Percentiles rank a stretch among this genome's conserved stretches.
Conservation (phyloP, 2,329 filamentous ascomycete genomes). For the Epichloe sibirici region DNA sequence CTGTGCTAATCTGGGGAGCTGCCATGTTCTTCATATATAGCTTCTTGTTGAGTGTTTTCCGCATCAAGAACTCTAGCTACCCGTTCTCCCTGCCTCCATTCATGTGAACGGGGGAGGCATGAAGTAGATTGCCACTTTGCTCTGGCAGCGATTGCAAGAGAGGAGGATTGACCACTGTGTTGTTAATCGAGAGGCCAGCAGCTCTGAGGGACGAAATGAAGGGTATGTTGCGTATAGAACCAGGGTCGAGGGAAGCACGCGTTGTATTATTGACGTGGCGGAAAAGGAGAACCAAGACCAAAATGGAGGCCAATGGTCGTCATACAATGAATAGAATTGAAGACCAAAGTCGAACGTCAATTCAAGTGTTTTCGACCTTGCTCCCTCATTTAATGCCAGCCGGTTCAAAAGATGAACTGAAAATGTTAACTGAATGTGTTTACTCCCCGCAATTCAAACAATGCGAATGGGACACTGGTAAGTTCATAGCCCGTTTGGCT, state of each 20-base stretch:
- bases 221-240: not conserved
- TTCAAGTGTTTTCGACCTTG: not conserved
- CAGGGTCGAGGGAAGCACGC: not conserved
- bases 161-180: not conserved
- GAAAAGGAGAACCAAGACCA: not conserved
- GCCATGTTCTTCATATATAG: slow-evolving; percentile 79
- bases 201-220: not conserved
- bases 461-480: too few relatives aligned
- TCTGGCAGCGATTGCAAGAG: not conserved
- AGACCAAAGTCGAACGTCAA: not conserved
- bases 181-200: not conserved
- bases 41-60: slow-evolving; percentile 87
- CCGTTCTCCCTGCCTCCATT: slow-evolving; percentile 92
- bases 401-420: too few relatives aligned
- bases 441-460: too few relatives aligned
- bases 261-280: not conserved
- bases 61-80: slow-evolving; percentile 88
- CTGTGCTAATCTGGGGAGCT: slow-evolving; percentile 66
- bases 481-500: too few relatives aligned
- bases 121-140: not conserved
- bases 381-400: not conserved
- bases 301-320: not conserved
- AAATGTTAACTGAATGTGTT: too few relatives aligned
- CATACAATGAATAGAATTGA: not conserved
- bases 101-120: slow-evolving; percentile 30